Evolutionary conservation across 371 early-diverging fungal species (phyloP).

Genomic region (Apophysomyces trapeziformis): DNA sequence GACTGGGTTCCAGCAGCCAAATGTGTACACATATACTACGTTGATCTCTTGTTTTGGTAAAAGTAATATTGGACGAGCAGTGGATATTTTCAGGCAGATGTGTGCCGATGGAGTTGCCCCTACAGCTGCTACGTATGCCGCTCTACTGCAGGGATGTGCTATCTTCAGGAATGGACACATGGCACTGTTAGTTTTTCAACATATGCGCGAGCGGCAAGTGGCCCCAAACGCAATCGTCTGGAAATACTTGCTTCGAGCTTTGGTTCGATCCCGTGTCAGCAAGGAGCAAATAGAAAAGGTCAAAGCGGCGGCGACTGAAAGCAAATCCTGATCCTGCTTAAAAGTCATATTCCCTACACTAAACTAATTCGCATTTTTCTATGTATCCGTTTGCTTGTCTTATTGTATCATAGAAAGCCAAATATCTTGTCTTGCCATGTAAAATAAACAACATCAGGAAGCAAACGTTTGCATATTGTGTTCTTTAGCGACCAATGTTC

Average conservation of each 20-base stretch:
- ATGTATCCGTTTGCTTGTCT: background rate
- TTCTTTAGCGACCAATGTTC: too few species aligned
- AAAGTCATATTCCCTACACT: background rate
- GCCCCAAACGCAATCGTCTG: conserved; percentile 42
- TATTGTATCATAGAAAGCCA: conserved; percentile 6
- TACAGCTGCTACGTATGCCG: conserved; percentile 42
- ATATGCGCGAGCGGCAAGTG: conserved; percentile 41
- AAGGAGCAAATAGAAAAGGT: conserved; percentile 37
- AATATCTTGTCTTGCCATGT: background rate
- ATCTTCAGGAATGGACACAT: conserved; percentile 43
- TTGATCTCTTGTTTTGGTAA: conserved; percentile 54
- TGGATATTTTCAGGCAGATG: conserved; percentile 47
- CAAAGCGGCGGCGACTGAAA: background rate
- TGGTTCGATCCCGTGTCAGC: conserved; percentile 40
- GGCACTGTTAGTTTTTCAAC: conserved; percentile 36
- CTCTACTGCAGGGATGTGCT: conserved; percentile 49
- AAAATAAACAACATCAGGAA: background rate
- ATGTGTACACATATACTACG: conserved; percentile 52
- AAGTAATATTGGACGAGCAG: conserved; percentile 34
- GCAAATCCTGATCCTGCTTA: background rate
- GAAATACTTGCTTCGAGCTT: conserved; percentile 45
- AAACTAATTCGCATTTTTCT: conserved; percentile 8
- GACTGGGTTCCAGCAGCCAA: conserved; percentile 46
- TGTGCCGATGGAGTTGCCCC: conserved; percentile 37
- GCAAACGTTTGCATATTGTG: too few species aligned